Base-by-base conservation (phyloP, 768 basidiomycete genomes). In the Vishniacozyma victoriae region DNA sequence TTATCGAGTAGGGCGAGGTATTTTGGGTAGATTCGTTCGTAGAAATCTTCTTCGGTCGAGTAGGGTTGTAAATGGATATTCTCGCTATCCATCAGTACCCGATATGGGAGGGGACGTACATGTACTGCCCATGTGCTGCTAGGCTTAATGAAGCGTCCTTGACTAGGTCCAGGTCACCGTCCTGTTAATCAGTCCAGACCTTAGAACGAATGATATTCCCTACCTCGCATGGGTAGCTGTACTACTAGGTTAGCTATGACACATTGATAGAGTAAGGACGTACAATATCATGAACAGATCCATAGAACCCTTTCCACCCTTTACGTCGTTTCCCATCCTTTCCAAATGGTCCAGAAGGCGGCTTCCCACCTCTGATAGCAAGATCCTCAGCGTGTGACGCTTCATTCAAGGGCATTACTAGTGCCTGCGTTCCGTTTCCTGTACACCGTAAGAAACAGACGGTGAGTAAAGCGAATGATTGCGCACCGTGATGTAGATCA, bases 351-450 rank as follows among this genome's bases (percentile, higher is more conserved):
- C 20, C 41, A 6, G 54, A 51, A 22, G 52, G 47, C 7, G 69
- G 69, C 39, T 70, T 72, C 4, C 72, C 70, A 25, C 65, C 72
- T 36, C 57, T 64, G 14, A 67, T 48, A 6, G 62, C 52, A 0
- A 87, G 77, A 3, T 77, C 79, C 57, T 82, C 78, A 13, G 82
- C 78, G 68, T 88, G 83, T 0, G 85, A 80, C 54, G 90, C 87
- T 62, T 87, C 87, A 55, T 97, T 96, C 50, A 96, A 84, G 47
- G 85, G 82, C 87, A 89, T 93, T 0, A 78, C 79, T 26, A 96
- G 82, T 1, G 88, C 82, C 69, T 99, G 93, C 0, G 93, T 97
- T 1, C 93, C 92, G 64, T 95, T 93, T 2, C 91, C 89, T 72
- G 45, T 14, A 11, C 5, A n/a, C n/a, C n/a, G n/a, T n/a, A n/a